phyloP scores from a whole-genome alignment of 306 rosid species.

The Quercus ilex region DNA sequence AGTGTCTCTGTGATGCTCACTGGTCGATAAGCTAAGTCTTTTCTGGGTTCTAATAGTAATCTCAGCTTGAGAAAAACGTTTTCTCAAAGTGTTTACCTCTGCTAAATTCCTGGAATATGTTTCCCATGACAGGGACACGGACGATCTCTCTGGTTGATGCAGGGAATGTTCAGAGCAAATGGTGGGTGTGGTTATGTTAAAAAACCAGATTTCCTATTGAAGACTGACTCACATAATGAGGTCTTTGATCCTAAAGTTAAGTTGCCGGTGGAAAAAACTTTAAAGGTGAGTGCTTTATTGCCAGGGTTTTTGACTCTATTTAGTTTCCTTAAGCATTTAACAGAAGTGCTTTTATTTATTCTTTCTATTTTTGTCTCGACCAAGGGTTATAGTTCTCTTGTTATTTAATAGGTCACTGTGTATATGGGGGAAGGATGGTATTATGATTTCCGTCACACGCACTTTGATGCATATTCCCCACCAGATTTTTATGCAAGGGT shows the following conservation, averaged over 20 bases:
- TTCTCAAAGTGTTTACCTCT: not conserved
- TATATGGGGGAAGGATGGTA: constrained; percentile 99
- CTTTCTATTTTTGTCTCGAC: constrained; percentile 15
- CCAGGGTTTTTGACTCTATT: constrained; percentile 1
- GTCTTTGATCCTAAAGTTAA: constrained; percentile 64
- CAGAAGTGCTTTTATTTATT: not conserved
- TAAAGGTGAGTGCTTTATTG: constrained; percentile 54
- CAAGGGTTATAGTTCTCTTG: constrained; percentile 16
- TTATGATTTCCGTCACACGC: constrained; percentile 72
- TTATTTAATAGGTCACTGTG: constrained; percentile 63
- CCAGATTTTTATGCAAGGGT: constrained; percentile 98
- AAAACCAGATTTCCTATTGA: constrained; percentile 79
- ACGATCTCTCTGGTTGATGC: constrained; percentile 97
- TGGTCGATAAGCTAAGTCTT: not conserved
- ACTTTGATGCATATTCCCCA: constrained; percentile 89
- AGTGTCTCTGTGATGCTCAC: not conserved
- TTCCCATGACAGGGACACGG: constrained; percentile 74
- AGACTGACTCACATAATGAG: constrained; percentile 45
- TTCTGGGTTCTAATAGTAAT: not conserved
- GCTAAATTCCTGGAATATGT: constrained; percentile 10
- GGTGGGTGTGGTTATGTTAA: constrained; percentile 93
- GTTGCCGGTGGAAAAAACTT: constrained; percentile 62
- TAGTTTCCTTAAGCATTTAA: not conserved
- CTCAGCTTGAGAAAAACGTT: constrained; percentile 9
- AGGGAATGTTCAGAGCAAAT: constrained; percentile 96